phyloP scores from a whole-genome alignment of 176 grass and related monocot species.

The Raddia guianensis region DNA sequence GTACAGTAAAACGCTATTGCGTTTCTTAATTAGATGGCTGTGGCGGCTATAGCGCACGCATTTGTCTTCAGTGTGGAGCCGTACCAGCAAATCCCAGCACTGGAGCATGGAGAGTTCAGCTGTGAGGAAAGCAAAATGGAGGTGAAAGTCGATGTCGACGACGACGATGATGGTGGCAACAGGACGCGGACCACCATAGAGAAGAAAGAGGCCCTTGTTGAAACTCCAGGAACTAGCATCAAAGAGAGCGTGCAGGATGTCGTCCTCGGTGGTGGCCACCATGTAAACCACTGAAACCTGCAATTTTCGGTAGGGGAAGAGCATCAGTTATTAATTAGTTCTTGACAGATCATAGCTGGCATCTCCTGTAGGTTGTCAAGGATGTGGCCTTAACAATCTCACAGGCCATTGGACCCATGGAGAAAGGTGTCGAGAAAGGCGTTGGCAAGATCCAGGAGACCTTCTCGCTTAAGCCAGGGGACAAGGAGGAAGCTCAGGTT shows the following conservation, averaged over 20 bases:
- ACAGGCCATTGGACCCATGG: conserved; percentile 75
- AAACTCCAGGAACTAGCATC: conserved; percentile 81
- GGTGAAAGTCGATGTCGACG: conserved; percentile 40
- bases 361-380: conserved; percentile 64
- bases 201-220: conserved; percentile 57
- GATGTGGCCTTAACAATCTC: conserved; percentile 86
- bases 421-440: conserved; percentile 81
- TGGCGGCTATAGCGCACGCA: conserved; percentile 68
- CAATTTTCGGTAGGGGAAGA: background rate
- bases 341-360: background rate
- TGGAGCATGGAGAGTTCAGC: conserved; percentile 40
- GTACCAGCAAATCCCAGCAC: conserved; percentile 52
- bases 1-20: conserved; percentile 14
- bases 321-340: background rate
- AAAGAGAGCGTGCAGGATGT: conserved; percentile 86
- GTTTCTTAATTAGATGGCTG: conserved; percentile 82
- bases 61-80: conserved; percentile 70
- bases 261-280: conserved; percentile 66
- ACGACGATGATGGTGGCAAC: background rate
- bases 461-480: conserved; percentile 49
- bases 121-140: conserved; percentile 50
- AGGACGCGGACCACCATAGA: conserved; percentile 39
- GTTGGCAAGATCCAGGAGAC: conserved; percentile 80
- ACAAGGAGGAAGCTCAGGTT: conserved; percentile 47
- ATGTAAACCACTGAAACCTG: conserved; percentile 47